Base-by-base conservation (phyloP, 139 green algal species). In the Chlamydomonas sp. region DNA sequence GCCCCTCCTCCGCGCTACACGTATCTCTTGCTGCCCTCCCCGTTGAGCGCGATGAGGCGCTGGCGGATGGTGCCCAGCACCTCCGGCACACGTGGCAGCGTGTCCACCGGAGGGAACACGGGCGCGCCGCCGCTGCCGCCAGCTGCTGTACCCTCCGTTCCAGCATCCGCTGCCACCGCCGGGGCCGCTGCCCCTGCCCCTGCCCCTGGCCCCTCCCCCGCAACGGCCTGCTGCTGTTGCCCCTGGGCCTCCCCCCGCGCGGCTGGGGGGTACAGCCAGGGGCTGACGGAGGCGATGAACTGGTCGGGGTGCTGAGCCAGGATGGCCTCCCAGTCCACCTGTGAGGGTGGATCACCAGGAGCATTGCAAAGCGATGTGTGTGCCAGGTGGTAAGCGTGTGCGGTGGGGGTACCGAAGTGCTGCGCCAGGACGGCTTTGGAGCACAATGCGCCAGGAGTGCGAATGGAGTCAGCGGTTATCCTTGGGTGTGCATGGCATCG, bases 251-350 rank as follows among this genome's bases (percentile, higher is more conserved):
- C 20, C 2, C 67, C 79, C 18, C 74, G 80, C 4, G 84, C 89
- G 17, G 61, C 9, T 5, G 79, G 72, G 4, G 89, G 89, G 75
- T 83, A 81, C 64, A 93, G 63, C 90, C 90, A 93, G 0, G 61
- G 16, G 18, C 84, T 74, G 4, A 93, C 75, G 7, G 90, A 83
- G 2, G 68, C 84, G 1, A 93, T 90, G 86, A 98, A 98, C 31
- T 92, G 59, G 20, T 95, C 80, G 3, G 94, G 93, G 81, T 93
- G 92, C 78, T 93, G 93, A 20, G 91, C 85, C 83, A 99, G 90
- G 78, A 99, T 98, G 61, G 96, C 97, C 89, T 98, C 96, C 97
- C 97, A 99, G 90, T 99, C 97, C 58, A 96, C 94, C 91, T 98
- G 95, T 12, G 72, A 5, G 2, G 12, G 58, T 57, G 17, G 14